Conservation (phyloP, 2,329 filamentous ascomycete species). For the Huntiella omanensis region DNA sequence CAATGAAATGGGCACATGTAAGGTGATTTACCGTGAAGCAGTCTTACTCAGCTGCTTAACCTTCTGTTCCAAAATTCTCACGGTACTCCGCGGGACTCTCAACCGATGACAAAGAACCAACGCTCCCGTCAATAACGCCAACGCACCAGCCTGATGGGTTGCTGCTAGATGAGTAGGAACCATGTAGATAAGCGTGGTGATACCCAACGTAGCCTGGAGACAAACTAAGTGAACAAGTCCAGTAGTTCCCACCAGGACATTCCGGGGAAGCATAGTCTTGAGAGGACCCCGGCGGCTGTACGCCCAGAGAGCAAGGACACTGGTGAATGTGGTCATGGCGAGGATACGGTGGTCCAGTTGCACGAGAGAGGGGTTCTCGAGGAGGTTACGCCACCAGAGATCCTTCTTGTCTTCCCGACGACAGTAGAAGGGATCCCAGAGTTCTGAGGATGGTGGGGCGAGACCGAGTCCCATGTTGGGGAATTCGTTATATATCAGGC, state of each 20-base stretch:
- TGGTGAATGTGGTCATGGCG: conserved; percentile 71
- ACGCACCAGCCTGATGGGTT: conserved; percentile 76
- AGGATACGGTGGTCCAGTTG: conserved; percentile 91
- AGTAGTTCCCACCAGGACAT: conserved; percentile 48
- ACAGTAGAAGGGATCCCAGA: conserved; percentile 73
- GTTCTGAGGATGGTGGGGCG: conserved; percentile 61
- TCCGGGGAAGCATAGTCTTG: conserved; percentile 37
- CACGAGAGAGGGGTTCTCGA: conserved; percentile 90
- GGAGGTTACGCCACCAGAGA: conserved; percentile 90
- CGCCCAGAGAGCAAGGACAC: conserved; percentile 60
- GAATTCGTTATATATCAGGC: conserved; percentile 97
- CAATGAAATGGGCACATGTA: not conserved
- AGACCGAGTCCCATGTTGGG: conserved; percentile 81
- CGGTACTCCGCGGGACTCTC: conserved; percentile 49
- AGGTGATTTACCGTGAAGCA: conserved; percentile 7
- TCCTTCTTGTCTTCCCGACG: conserved; percentile 62
- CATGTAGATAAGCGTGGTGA: conserved; percentile 81
- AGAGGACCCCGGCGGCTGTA: conserved; percentile 53
- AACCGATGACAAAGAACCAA: conserved; percentile 63
- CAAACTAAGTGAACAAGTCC: conserved; percentile 70
- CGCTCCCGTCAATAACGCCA: conserved; percentile 68
- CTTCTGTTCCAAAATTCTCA: conserved; percentile 38
- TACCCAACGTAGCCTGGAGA: conserved; percentile 70
- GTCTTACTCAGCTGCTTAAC: conserved; percentile 15
- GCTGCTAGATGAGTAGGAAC: conserved; percentile 78